Evolutionary conservation across 2,329 filamentous ascomycete genomes (phyloP), one percentile per base, ranked within the genome.

Genomic region (Falciphora oryzae): DNA sequence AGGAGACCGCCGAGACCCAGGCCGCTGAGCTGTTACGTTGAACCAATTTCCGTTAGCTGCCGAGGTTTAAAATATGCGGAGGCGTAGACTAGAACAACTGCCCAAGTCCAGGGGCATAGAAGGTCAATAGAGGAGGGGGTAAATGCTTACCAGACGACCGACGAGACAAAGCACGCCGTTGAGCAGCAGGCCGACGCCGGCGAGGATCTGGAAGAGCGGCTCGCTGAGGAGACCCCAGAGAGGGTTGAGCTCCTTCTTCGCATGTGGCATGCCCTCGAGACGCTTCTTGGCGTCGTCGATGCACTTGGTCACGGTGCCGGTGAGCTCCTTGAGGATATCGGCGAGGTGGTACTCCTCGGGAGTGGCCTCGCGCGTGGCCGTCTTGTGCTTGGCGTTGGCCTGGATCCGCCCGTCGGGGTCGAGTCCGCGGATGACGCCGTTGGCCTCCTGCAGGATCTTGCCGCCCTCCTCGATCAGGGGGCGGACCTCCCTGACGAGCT

Each of bases 161-260:
- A 97, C 92, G 1, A 97, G 83, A 58, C 90, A 90, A 8, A 97
- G 82, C 0, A 97, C 93, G 75, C 93, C 93, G 63, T 82, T 88
- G 66, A 97, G 81, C 68, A 97, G 77, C 66, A 97, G 79, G 28
- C 93, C 93, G 59, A 97, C 93, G 14, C 91, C 93, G 11, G 93
- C 92, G 61, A 97, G 84, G 74, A 97, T 97, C 83, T 97, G 93
- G 84, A 93, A 92, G 28, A 97, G 81, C 14, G 93, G 93, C 81
- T 97, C 92, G 50, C 87, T 87, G 18, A 95, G 80, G 61, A 97
- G 81, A 35, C 81, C 87, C 92, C 93, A 96, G 35, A 97, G 86
- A 14, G 93, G 93, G 79, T 94, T 97, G 66, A 97, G 84, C 81
- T 94, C 89, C 83, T 96, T 94, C 89, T 97, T 96, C 58, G 92